phyloP scores from a whole-genome alignment of 2,329 filamentous ascomycete species.

The Dothidotthia symphoricarpi region DNA sequence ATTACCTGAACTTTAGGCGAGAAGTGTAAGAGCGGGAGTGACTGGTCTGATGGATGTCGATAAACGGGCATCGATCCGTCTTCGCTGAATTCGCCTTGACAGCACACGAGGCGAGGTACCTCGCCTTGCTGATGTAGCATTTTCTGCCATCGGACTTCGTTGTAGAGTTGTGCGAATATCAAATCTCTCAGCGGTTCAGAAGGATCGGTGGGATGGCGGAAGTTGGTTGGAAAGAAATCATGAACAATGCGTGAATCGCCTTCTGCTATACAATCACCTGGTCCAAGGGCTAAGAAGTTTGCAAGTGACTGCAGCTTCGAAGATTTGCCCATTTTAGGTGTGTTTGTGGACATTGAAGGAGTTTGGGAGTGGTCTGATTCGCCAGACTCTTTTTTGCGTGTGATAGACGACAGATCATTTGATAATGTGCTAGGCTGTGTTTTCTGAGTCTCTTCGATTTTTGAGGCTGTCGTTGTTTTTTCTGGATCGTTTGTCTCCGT shows the following conservation, averaged over 20 bases:
- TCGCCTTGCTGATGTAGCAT: conserved; percentile 93
- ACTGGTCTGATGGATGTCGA: conserved; percentile 87
- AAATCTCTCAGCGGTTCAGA: conserved; percentile 50
- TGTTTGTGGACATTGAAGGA: not conserved
- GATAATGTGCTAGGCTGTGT: too few relatives aligned
- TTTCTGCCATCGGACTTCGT: conserved; percentile 80
- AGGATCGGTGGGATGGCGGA: conserved; percentile 25
- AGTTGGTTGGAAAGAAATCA: conserved; percentile 60
- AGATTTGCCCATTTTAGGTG: conserved; percentile 13
- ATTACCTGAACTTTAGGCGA: conserved; percentile 70
- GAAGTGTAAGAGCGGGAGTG: conserved; percentile 73
- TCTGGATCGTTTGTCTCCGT: conserved; percentile 3
- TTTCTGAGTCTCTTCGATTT: conserved; percentile 1
- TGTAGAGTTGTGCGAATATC: conserved; percentile 67
- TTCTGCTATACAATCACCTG: conserved; percentile 65
- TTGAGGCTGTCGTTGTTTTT: conserved; percentile 8
- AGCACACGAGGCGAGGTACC: conserved; percentile 86
- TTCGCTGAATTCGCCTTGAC: conserved; percentile 69
- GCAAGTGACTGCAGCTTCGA: conserved; percentile 42
- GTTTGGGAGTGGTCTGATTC: too few relatives aligned
- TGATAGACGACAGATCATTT: too few relatives aligned
- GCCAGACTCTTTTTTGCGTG: too few relatives aligned
- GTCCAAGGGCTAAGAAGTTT: conserved; percentile 43
- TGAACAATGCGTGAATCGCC: conserved; percentile 76
- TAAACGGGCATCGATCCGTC: conserved; percentile 86